Conservation (phyloP, 179 eudicot species). For the Kewa caespitosa region DNA sequence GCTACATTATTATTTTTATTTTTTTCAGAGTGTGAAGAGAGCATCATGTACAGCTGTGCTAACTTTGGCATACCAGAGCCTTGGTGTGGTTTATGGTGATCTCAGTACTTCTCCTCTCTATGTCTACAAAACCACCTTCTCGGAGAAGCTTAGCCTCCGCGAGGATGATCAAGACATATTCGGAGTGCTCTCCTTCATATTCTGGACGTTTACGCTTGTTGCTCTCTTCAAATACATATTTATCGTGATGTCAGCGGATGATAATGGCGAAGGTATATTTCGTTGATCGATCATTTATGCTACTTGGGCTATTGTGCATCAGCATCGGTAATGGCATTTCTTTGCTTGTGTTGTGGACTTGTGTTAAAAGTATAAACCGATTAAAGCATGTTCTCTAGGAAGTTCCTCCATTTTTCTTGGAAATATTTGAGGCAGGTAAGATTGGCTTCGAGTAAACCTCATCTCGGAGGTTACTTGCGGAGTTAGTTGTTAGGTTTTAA, state of each 20-base stretch:
- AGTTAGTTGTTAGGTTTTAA: too few relatives aligned
- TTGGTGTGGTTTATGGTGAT: conserved; percentile 56
- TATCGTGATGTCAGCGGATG: conserved; percentile 52
- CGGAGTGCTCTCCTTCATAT: conserved; percentile 51
- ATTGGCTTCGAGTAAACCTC: too few relatives aligned
- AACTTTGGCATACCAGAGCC: conserved; percentile 50
- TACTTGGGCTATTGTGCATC: background rate
- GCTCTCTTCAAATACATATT: conserved; percentile 44
- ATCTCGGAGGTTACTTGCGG: too few relatives aligned
- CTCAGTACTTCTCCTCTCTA: conserved; percentile 55
- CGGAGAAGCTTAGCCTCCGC: conserved; percentile 46
- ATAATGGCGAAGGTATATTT: conserved; percentile 51
- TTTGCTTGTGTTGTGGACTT: background rate
- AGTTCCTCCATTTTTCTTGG: too few relatives aligned
- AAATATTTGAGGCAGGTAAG: too few relatives aligned
- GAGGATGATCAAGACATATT: conserved; percentile 49
- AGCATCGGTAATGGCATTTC: too few relatives aligned
- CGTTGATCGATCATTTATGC: background rate
- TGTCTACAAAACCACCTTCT: conserved; percentile 53
- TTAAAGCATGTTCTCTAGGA: too few relatives aligned
- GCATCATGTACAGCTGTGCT: conserved; percentile 34
- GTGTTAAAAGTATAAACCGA: too few relatives aligned
- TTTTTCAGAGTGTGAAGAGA: conserved; percentile 31
- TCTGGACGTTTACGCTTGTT: conserved; percentile 47
- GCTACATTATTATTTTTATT: conserved; percentile 8